Base-by-base conservation (phyloP, 202 grass and related monocot species). In the Tripidium arundinaceum region DNA sequence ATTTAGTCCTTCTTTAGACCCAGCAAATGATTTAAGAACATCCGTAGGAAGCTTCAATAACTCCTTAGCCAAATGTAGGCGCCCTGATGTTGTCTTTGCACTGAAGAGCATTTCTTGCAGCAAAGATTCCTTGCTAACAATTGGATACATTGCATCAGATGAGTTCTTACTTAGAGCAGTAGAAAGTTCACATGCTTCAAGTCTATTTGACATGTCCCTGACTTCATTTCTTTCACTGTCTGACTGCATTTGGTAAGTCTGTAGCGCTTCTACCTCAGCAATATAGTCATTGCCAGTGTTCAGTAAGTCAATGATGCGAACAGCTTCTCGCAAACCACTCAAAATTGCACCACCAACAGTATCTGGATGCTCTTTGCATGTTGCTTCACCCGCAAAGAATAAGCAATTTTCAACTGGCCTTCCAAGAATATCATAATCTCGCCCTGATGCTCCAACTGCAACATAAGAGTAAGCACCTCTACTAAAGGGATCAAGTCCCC, bases 311-410 rank as follows among this genome's bases (percentile, higher is more conserved):
- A 93, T 91, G 75, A 99, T 96, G 25, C 96, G 88, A 70, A 96
- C 89, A 77, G 92, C 90, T 91, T 99, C 96, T 84, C 96, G 88
- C 74, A 99, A 71, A 62, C 96, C 96, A 90, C 96, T 99, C 74
- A 99, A 88, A 90, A 99, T 96, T 83, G 96, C 96, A 82, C 96
- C 96, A 86, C 96, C 96, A 78, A 99, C 96, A 79, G 96, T 99
- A 89, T 99, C 96, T 84, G 96, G 96, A 77, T 99, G 87, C 55
- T 99, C 96, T 80, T 99, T 99, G 85, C 96, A 99, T 70, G 96
- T 99, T 74, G 92, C 96, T 83, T 99, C 96, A 68, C 96, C 96
- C 13, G 96, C 92, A 72, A 99, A 99, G 86, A 99, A 99, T 76
- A 99, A 85, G 89, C 86, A 93, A 72, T 99, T 95, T 68, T 74